Evolutionary conservation across 2,329 filamentous ascomycete genomes (phyloP).

Genomic region (Colletotrichum sublineola): DNA sequence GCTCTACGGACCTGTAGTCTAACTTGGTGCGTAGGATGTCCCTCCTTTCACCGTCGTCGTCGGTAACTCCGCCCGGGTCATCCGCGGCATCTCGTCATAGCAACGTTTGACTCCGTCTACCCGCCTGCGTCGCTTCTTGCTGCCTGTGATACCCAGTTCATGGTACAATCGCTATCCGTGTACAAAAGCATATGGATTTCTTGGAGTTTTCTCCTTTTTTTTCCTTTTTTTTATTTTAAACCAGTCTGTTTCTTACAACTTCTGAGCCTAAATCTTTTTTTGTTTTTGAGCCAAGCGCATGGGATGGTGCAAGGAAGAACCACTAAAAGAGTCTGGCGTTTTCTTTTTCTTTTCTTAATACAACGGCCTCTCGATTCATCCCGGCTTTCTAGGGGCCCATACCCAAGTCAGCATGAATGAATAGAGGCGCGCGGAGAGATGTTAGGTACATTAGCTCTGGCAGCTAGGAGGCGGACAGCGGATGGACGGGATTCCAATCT

Average conservation of each 20-base stretch:
- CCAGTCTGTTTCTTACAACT: neutral
- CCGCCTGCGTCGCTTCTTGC: conserved; percentile 16
- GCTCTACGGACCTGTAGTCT: conserved; percentile 32
- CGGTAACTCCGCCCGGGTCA: conserved; percentile 76
- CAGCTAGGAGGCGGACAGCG: neutral
- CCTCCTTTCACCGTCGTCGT: conserved; percentile 77
- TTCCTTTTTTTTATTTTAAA: neutral
- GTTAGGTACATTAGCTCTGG: conserved; percentile 27
- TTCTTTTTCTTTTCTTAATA: conserved; percentile 9
- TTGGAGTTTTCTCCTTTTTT: neutral
- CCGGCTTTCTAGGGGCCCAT: conserved; percentile 8
- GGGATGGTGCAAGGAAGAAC: conserved; percentile 13
- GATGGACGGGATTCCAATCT: conserved; percentile 5
- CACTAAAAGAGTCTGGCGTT: conserved; percentile 28
- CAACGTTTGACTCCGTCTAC: conserved; percentile 3
- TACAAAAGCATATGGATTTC: conserved; percentile 35
- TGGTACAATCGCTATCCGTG: conserved; percentile 27
- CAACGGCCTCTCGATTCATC: neutral
- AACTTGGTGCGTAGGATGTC: conserved; percentile 63
- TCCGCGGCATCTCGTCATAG: conserved; percentile 53
- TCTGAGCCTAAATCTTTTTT: neutral
- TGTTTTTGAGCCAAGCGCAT: conserved; percentile 31
- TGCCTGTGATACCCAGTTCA: conserved; percentile 42
- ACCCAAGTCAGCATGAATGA: neutral
- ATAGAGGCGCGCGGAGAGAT: neutral